Percentiles rank a stretch among this genome's conserved stretches.
Conservation (phyloP, 2,329 filamentous ascomycete genomes). For the Helotiales sp. region DNA sequence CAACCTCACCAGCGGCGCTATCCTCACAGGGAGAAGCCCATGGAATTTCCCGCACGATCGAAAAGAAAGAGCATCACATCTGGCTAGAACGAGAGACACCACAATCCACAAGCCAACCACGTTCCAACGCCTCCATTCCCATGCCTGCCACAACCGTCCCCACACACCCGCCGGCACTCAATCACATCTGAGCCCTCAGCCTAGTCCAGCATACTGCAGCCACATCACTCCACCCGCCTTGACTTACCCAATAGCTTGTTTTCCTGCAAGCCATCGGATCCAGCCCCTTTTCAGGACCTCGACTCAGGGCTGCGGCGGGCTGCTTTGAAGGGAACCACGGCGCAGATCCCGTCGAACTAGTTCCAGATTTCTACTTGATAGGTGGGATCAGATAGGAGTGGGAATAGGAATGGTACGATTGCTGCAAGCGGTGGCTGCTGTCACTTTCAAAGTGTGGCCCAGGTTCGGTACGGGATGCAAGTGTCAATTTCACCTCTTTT, state of each 20-base stretch:
- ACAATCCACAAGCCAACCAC: neutral
- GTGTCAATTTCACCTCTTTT: neutral
- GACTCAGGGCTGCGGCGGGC: neutral
- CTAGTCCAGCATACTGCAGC: conserved; percentile 8
- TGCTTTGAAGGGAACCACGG: neutral
- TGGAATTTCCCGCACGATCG: neutral
- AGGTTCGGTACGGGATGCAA: neutral
- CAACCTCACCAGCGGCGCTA: neutral
- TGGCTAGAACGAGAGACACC: conserved; percentile 3
- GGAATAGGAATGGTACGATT: neutral
- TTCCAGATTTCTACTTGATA: neutral
- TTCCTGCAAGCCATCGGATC: conserved; percentile 19
- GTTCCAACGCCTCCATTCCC: neutral
- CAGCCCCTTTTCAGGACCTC: conserved; percentile 8
- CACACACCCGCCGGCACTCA: conserved; percentile 11
- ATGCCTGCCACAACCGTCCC: neutral
- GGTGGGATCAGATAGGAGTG: neutral
- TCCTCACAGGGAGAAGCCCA: neutral
- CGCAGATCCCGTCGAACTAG: neutral
- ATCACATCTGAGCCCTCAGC: no score
- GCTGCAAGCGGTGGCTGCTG: neutral
- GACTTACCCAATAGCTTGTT: conserved; percentile 2
- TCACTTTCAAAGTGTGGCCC: neutral
- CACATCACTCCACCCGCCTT: neutral
- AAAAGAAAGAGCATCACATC: neutral